phyloP scores from a whole-genome alignment of 139 green algal species.

The Chlamydomonas schloesseri region DNA sequence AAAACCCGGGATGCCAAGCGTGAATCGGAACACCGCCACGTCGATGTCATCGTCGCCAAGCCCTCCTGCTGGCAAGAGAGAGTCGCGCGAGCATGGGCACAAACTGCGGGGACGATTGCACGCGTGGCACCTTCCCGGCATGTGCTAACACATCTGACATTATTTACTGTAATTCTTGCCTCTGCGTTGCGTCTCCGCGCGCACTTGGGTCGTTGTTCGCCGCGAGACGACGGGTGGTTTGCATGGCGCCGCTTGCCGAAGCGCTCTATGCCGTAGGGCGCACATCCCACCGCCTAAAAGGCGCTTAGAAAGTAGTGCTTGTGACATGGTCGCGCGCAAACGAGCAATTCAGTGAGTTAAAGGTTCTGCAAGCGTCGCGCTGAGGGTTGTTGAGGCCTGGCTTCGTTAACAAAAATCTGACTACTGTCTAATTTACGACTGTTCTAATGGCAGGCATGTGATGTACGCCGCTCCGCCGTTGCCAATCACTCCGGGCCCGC shows the following conservation, averaged over 20 bases:
- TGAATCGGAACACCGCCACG: constrained; percentile 92
- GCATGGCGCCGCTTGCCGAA: neutral
- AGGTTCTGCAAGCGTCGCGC: too few relatives aligned
- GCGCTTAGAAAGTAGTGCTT: too few relatives aligned
- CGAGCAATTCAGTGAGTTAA: too few relatives aligned
- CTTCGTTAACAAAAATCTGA: too few relatives aligned
- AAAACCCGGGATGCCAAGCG: constrained; percentile 90
- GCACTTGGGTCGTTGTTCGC: neutral
- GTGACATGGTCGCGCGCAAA: too few relatives aligned
- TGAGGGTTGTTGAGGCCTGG: too few relatives aligned
- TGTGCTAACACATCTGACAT: neutral
- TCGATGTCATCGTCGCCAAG: constrained; percentile 75
- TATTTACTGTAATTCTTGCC: neutral
- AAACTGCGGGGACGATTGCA: neutral
- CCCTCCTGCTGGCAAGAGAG: constrained; percentile 5
- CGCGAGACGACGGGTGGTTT: neutral
- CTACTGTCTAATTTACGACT: too few relatives aligned
- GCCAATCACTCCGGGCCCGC: too few relatives aligned
- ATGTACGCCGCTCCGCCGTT: too few relatives aligned
- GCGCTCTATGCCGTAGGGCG: too few relatives aligned
- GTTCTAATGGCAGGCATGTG: too few relatives aligned
- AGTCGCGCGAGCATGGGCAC: neutral
- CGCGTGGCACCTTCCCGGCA: neutral
- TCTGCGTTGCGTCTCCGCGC: neutral
- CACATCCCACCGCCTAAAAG: too few relatives aligned